Evolutionary conservation across 139 green algal species (phyloP), one percentile per base, ranked within the genome.

Genomic region (Chlamydomonas eustigma): DNA sequence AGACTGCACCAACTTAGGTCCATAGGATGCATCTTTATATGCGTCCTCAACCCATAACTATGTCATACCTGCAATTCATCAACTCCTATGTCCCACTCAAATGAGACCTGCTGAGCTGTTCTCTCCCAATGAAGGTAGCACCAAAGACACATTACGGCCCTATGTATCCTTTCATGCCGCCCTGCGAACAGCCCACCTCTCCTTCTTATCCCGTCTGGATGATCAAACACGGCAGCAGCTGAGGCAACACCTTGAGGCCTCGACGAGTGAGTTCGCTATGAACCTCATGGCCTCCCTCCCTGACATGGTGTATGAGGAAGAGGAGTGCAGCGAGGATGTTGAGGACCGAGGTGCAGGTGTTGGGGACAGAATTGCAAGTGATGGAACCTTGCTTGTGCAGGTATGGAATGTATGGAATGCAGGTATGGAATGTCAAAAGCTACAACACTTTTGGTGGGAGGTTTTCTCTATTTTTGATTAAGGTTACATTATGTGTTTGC

Each of bases 151-250:
- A 6, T 80, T 95, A 77, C 82, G 86, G 28, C 84, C 88, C 0
- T 94, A 94, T 67, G 84, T 88, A 24, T 83, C 91, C 0, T 97
- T 95, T 83, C 86, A 94, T 68, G 88, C 88, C 2, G 83, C 85
- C 12, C 88, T 96, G 51, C 88, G 87, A 28, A 78, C 77, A 37
- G 82, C 90, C 2, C 91, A 93, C 84, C 80, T 90, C 32, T 63
- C 37, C 31, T 94, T 95, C 76, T 83, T 96, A 32, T 64, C 28
- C 35, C 68, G 76, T 8, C 84, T 95, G 30, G 90, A 95, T 76
- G 83, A 87, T 39, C 73, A 85, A 51, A 89, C 89, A 67, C 78
- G 81, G 28, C 44, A 33, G 4, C 78, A 94, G 74, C 82, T 94
- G 76, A 79, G 78, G 35, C 91, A 94, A 78, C 92, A 96, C 75